Evolutionary conservation across 495 filamentous ascomycete species (phyloP), one percentile per base, ranked within the genome.

Genomic region (Penicillium malachiteum): DNA sequence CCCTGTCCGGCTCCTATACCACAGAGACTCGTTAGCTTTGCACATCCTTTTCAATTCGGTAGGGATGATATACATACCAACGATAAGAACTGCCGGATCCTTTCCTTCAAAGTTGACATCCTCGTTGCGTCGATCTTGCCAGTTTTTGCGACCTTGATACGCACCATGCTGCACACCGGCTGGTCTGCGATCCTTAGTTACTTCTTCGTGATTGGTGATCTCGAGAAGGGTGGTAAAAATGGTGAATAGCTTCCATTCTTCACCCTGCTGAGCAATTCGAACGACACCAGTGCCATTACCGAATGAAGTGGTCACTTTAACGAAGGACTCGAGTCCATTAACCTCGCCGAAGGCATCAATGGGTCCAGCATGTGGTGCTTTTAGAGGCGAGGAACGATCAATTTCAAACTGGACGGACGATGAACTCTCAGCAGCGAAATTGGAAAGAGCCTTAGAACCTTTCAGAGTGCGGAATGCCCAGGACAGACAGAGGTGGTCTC

Each of bases 61-160:
- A 31, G 33, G 6, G n/a, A n/a, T 47, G 12, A 18, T 11, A 32
- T 48, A 69, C 78, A 58, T 77, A 85, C 89, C 87, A 49, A 92
- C 71, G 32, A 92, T 78, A 21, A 92, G 61, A 3, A 90, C 88
- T 0, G 78, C 78, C 0, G 87, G 87, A 12, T 87, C 78, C 4
- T 65, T 68, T 12, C 30, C 50, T 30, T 78, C 62, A 39, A 83
- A 85, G 13, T 86, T 78, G 1, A 60, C 49, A 26, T 84, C 82
- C 2, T 70, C 74, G n/a, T 70, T 69, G 41, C 88, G 76, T 52
- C 75, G 74, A 53, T 91, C 88, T 47, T 75, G 71, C 89, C 89
- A 91, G 56, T 87, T 91, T 60, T 21, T 81, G 67, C 69, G 81
- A 53, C 59, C 56, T 62, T 70, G 52, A 13, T 87, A 21, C 74